Percentiles rank a stretch among this genome's conserved stretches.
phyloP scores from a whole-genome alignment of 495 filamentous ascomycete genomes.

The Penicillium angulare region DNA sequence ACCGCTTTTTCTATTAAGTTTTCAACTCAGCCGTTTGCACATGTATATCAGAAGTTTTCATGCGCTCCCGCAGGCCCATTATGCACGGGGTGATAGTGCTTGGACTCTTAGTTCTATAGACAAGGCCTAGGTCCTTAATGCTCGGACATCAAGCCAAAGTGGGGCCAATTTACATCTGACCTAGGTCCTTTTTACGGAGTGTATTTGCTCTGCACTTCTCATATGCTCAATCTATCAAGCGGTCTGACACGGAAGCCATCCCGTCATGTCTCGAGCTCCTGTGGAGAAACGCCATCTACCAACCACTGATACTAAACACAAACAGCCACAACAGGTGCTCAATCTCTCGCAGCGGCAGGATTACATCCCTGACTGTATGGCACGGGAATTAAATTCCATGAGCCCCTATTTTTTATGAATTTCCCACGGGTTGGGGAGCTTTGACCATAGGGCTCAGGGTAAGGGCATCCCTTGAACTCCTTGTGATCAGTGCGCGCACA shows the following conservation, averaged over 20 bases:
- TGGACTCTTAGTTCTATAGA: not conserved
- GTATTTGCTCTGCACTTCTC: too few relatives aligned
- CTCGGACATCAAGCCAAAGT: not conserved
- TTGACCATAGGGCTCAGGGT: conserved; percentile 26
- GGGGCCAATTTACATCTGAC: not conserved
- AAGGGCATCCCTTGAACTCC: conserved; percentile 25
- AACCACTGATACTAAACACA: not conserved
- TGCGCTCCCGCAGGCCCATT: too few relatives aligned
- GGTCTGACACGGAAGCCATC: not conserved
- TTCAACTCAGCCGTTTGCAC: too few relatives aligned
- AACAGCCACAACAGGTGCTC: not conserved
- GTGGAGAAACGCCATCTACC: not conserved
- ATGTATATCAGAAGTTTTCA: too few relatives aligned
- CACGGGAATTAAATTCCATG: not conserved
- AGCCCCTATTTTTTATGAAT: conserved; percentile 1
- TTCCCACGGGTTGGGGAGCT: not conserved
- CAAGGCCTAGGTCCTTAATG: not conserved
- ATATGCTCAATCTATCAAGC: not conserved
- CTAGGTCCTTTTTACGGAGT: too few relatives aligned
- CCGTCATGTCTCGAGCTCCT: not conserved
- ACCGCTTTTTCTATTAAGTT: too few relatives aligned
- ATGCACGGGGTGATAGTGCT: not conserved
- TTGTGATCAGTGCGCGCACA: conserved; percentile 28
- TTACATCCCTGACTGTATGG: not conserved
- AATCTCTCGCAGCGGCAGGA: not conserved